phyloP scores from a whole-genome alignment of 768 basidiomycete genomes.

The Suillus variegatus region DNA sequence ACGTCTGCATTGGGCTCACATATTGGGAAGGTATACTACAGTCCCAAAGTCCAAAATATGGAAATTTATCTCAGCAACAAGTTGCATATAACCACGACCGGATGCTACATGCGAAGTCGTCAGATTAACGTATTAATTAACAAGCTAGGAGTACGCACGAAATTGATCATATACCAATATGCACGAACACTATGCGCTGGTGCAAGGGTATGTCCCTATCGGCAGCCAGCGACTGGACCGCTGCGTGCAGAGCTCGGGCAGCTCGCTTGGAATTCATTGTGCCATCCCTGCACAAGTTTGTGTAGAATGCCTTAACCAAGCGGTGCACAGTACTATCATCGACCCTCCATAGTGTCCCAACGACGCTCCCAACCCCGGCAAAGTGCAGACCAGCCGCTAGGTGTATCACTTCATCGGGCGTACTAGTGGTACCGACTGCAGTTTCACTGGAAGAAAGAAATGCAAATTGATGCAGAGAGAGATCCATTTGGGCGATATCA shows the following conservation, averaged over 20 bases:
- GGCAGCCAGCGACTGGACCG: not conserved
- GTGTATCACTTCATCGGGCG: not conserved
- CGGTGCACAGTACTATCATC: not conserved
- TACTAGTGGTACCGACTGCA: not conserved
- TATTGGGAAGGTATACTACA: no score
- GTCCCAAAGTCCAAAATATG: not conserved
- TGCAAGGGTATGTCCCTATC: not conserved
- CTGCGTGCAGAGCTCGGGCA: not conserved
- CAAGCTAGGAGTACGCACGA: not conserved
- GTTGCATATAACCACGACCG: not conserved
- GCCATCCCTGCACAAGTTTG: not conserved
- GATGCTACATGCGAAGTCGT: not conserved
- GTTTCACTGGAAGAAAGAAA: slow-evolving; percentile 23
- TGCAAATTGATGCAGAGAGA: slow-evolving; percentile 5
- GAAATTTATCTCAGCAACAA: no score
- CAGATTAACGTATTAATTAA: not conserved
- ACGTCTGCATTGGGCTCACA: no score
- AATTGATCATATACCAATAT: not conserved
- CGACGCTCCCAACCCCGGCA: not conserved
- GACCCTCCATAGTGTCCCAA: not conserved
- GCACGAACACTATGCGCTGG: not conserved
- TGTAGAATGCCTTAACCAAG: not conserved
- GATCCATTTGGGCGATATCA: slow-evolving; percentile 6
- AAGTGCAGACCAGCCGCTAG: not conserved
- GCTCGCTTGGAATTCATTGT: not conserved